Base-by-base conservation (phyloP, 495 filamentous ascomycete species). In the Penicillium parvum region DNA sequence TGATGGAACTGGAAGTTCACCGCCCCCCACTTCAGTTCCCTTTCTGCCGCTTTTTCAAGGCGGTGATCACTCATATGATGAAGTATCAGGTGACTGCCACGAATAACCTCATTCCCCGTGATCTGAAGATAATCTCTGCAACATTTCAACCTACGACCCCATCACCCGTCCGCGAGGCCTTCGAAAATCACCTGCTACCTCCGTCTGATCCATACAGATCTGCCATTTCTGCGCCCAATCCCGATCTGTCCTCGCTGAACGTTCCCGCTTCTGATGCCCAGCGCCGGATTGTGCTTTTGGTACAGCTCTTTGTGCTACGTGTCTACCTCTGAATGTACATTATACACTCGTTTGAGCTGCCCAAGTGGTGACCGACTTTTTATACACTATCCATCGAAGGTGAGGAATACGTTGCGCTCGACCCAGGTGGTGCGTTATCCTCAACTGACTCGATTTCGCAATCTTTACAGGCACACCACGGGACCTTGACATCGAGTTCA, bases 51-150 rank as follows among this genome's bases (percentile, higher is more conserved):
- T 5, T n/a, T 11, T 19, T 22, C 5, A 36, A 25, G 42, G 52
- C 51, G 47, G 40, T 49, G 16, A 35, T 17, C 5, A 20, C 40
- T 33, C 23, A 40, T 36, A 40, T 43, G 16, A 15, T 30, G 28
- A 15, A 4, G 27, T 47, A 41, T 60, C 57, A 55, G 50, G 46
- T 55, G 57, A 55, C 49, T 58, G 57, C 49, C 55, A 53, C 46
- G 53, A 55, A 60, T 57, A 60, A 50, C 51, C 51, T 57, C 53
- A 56, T 56, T 30, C 43, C 48, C 49, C 19, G 17, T 43, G 33
- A 49, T 49, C 29, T 18, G 27, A 19, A 37, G 16, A 3, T n/a
- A 22, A 33, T 22, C 40, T 38, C 29, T 39, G 10, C 17, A 17
- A 34, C 41, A 18, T 32, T 23, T 35, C 25, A 2, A 9, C 28